A percentile compares a stretch with the other conserved stretches of the same genome.
Evolutionary conservation across 345 rosid genomes (phyloP).

Genomic region (Camelina sativa): DNA sequence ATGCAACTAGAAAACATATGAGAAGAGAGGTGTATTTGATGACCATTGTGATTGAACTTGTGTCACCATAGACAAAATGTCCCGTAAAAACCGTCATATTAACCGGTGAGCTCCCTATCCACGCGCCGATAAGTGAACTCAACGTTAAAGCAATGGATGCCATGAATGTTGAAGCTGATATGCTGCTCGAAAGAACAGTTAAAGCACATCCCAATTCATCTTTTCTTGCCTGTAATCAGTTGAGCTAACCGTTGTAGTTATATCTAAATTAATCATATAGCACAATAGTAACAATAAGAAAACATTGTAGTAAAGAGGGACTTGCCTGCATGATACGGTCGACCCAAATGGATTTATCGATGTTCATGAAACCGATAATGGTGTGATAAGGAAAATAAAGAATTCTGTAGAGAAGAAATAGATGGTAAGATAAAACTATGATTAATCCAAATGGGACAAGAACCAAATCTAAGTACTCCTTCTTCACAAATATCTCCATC

Average conservation of each 20-base stretch:
- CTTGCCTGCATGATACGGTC: conserved; percentile 64
- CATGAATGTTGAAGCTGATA: conserved; percentile 65
- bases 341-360: conserved; percentile 78
- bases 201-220: conserved; percentile 46
- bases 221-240: conserved; percentile 46
- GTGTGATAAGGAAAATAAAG: conserved; percentile 66
- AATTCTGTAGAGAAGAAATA: conserved; percentile 63
- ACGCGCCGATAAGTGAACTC: conserved; percentile 81
- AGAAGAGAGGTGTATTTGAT: conserved; percentile 70
- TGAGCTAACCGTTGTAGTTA: neutral
- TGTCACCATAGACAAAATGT: conserved; percentile 63
- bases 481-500: conserved; percentile 52
- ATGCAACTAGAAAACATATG: conserved; percentile 64
- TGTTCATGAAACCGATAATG: conserved; percentile 67
- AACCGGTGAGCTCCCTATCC: conserved; percentile 65
- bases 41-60: conserved; percentile 55
- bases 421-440: conserved; percentile 66
- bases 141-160: conserved; percentile 65
- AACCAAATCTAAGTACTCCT: conserved; percentile 67
- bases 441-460: conserved; percentile 67
- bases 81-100: conserved; percentile 47
- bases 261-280: no score
- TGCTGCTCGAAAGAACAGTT: conserved; percentile 56
- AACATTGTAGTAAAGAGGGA: neutral
- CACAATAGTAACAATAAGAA: neutral